These are phyloP conservation scores for Apostasia ramifera DNA, from an alignment of 106 monocot genomes.

Conservation along the genomic window DNA sequence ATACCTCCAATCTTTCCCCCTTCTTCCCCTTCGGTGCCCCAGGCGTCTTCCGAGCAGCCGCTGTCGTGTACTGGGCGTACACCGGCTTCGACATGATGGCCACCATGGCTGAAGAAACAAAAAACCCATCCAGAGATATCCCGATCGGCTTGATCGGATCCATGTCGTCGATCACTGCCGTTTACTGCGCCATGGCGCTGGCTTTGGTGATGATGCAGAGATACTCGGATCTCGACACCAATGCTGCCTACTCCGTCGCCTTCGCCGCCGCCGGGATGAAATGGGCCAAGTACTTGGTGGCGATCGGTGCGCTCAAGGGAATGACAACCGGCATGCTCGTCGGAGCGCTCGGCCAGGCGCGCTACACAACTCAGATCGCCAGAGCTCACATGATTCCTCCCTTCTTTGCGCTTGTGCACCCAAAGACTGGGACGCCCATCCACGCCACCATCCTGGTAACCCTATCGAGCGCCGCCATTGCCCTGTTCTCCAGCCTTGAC, in stretches of 20 bases:
- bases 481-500: conserved; percentile 23
- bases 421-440: conserved; percentile 25
- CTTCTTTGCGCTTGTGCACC: conserved; percentile 28
- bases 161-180: conserved; percentile 27
- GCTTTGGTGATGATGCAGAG: conserved; percentile 24
- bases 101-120: conserved; percentile 32
- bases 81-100: conserved; percentile 42
- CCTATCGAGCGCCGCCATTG: conserved; percentile 14
- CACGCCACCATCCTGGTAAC: conserved; percentile 22
- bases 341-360: conserved; percentile 28
- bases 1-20: conserved; percentile 14
- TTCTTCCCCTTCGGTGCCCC: conserved; percentile 37
- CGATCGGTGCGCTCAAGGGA: conserved; percentile 28
- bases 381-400: conserved; percentile 30
- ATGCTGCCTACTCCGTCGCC: conserved; percentile 28
- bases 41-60: conserved; percentile 63
- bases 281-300: conserved; percentile 30
- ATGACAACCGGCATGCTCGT: conserved; percentile 30
- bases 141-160: conserved; percentile 24
- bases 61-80: conserved; percentile 69
- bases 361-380: conserved; percentile 30
- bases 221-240: conserved; percentile 18
- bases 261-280: conserved; percentile 20
- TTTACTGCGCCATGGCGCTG: conserved; percentile 32
- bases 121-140: conserved; percentile 31